A percentile compares a stretch with the other conserved stretches of the same genome.
Evolutionary conservation across 2,329 filamentous ascomycete species (phyloP).

Genomic region (Curvularia verruculosa): DNA sequence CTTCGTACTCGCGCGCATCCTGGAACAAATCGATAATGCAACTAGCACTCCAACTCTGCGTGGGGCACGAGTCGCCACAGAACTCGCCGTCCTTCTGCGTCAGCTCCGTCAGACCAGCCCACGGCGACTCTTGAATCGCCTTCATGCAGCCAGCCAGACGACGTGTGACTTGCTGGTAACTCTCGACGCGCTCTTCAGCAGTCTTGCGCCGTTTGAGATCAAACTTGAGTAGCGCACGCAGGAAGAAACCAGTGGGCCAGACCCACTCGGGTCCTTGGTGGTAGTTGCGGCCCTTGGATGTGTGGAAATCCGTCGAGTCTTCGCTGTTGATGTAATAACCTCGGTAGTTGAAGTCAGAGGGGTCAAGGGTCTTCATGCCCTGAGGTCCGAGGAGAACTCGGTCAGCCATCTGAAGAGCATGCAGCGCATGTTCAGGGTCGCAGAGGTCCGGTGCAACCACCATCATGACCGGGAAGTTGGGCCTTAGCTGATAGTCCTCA

Average conservation of each 20-base stretch:
- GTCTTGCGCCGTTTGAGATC: conserved; percentile 75
- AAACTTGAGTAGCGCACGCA: conserved; percentile 89
- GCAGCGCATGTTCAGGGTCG: conserved; percentile 75
- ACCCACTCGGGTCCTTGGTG: conserved; percentile 98
- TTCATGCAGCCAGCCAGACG: conserved; percentile 83
- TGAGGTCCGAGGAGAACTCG: conserved; percentile 80
- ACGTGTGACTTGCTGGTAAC: conserved; percentile 91
- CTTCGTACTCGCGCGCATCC: conserved; percentile 66
- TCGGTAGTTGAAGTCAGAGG: conserved; percentile 87
- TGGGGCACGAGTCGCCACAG: conserved; percentile 91
- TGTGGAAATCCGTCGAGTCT: conserved; percentile 88
- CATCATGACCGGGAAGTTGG: conserved; percentile 97
- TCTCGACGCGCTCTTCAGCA: conserved; percentile 75
- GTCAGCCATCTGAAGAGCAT: conserved; percentile 81
- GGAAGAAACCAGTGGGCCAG: conserved; percentile 96
- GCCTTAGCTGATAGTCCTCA: conserved; percentile 94
- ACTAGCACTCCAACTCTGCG: conserved; percentile 94
- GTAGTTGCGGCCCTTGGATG: conserved; percentile 94
- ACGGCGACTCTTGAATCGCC: conserved; percentile 77
- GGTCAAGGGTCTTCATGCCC: conserved; percentile 95
- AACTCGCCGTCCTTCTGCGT: conserved; percentile 87
- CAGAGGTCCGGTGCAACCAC: conserved; percentile 89
- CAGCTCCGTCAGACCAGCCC: conserved; percentile 91
- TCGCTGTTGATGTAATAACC: conserved; percentile 96
- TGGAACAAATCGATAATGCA: conserved; percentile 96